phyloP scores from a whole-genome alignment of 176 grass and related monocot species.

The Zea luxurians region DNA sequence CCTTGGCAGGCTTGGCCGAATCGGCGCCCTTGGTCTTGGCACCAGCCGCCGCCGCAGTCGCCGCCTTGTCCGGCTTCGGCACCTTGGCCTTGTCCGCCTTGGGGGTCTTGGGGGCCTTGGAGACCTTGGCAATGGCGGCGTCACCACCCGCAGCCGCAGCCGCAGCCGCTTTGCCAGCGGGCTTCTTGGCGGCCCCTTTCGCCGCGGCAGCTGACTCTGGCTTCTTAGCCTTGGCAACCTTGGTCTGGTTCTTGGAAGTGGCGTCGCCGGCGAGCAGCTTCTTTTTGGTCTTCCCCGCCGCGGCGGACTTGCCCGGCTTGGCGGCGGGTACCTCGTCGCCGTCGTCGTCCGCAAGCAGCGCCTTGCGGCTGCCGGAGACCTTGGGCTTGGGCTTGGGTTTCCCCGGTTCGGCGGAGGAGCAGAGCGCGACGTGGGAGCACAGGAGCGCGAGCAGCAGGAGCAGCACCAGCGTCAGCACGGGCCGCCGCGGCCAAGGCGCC shows the following conservation, averaged over 20 bases:
- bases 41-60: neutral
- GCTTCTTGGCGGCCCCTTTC: constrained; percentile 34
- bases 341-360: constrained; percentile 29
- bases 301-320: constrained; percentile 28
- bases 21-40: neutral
- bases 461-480: constrained; percentile 16
- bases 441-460: constrained; percentile 55
- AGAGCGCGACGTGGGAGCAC: constrained; percentile 62
- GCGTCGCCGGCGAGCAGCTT: constrained; percentile 45
- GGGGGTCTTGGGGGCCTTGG: constrained; percentile 50
- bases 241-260: constrained; percentile 65
- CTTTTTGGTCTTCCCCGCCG: constrained; percentile 43
- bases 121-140: constrained; percentile 42
- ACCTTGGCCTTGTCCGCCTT: constrained; percentile 44
- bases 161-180: neutral
- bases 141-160: neutral
- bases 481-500: constrained; percentile 37
- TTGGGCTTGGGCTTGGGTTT: constrained; percentile 48
- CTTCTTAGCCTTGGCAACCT: constrained; percentile 71
- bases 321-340: constrained; percentile 14
- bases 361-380: constrained; percentile 41
- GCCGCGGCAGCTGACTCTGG: constrained; percentile 35
- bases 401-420: constrained; percentile 28
- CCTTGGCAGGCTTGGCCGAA: constrained; percentile 29
- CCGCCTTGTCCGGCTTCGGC: constrained; percentile 34